A percentile compares a stretch with the other conserved stretches of the same genome.
Conservation (phyloP, 345 rosid species). For the Microcos paniculata region DNA sequence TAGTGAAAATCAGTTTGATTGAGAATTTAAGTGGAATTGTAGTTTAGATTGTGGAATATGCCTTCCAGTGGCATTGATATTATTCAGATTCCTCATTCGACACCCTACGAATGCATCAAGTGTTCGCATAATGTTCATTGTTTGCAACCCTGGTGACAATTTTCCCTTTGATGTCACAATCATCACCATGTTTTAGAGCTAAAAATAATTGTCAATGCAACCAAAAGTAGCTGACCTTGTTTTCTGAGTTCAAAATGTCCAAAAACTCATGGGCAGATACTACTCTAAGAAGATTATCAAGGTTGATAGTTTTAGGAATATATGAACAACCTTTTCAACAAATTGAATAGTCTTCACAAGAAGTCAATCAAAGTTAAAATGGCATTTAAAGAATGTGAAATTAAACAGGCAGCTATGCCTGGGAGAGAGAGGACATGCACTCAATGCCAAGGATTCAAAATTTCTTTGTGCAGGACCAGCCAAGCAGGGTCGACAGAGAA, state of each 20-base stretch:
- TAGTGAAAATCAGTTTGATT: no score
- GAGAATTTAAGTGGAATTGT: no score
- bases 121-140: no score
- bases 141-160: not conserved
- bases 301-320: not conserved
- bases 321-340: not conserved
- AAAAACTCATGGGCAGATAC: not conserved
- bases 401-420: not conserved
- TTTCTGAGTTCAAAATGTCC: not conserved
- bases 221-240: slow-evolving; percentile 8
- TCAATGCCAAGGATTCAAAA: not conserved
- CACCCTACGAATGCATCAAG: no score
- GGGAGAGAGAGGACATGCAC: not conserved
- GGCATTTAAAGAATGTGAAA: not conserved
- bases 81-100: no score
- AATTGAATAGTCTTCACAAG: not conserved
- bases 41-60: no score
- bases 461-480: not conserved
- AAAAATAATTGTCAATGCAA: not conserved
- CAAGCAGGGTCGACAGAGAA: not conserved
- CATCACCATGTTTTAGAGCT: not conserved
- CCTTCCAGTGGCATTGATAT: no score
- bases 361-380: not conserved
- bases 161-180: not conserved
- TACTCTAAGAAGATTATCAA: not conserved